Evolutionary conservation across 495 filamentous ascomycete species (phyloP), one percentile per base, ranked within the genome.

Genomic region (Penicillium alfredii): DNA sequence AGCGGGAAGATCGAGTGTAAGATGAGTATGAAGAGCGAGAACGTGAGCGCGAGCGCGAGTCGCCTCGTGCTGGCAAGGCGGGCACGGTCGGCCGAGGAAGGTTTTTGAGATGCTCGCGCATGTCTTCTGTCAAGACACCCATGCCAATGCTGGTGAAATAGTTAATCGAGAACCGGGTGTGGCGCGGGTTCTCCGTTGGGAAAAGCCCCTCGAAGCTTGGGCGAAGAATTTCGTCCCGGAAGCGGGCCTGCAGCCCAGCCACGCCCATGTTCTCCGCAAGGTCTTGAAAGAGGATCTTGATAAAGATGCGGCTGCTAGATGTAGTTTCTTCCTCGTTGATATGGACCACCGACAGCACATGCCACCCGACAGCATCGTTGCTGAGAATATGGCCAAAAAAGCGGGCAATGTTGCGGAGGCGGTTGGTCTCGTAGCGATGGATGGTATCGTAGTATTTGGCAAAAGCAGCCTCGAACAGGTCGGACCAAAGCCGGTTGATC

Each of bases 81-180:
- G 85, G 82, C 12, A 80, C 60, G 3, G 79, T 67, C 25, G 88
- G 83, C 49, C 86, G 84, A 14, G 90, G 84, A 51, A 84, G 76
- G 52, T 88, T 94, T 55, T 88, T 85, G 36, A 97, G 67, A 54
- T 78, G 79, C 47, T 88, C 86, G 49, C 92, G 79, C 90, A 97
- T 95, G 46, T 88, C 84, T 46, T 97, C 93, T 8, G 92, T 99
- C 45, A 99, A 64, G 19, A 73, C 77, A 60, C 92, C 92, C 81
- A 99, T 88, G 40, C 88, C 87, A 56, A 99, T 90, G 47, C 85
- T 87, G 6, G 92, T 99, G 61, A 97, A 97, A 66, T 94, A 99
- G 60, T 99, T 99, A 77, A 97, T 93, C 12, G 90, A 86, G 70
- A 99, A 99, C 27, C 92, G 80, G 9, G 86, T 90, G 60, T 94